These are phyloP conservation scores for Globisporangium abappressorium DNA, from an alignment of 352 stramenopile species.

Conservation along the genomic window DNA sequence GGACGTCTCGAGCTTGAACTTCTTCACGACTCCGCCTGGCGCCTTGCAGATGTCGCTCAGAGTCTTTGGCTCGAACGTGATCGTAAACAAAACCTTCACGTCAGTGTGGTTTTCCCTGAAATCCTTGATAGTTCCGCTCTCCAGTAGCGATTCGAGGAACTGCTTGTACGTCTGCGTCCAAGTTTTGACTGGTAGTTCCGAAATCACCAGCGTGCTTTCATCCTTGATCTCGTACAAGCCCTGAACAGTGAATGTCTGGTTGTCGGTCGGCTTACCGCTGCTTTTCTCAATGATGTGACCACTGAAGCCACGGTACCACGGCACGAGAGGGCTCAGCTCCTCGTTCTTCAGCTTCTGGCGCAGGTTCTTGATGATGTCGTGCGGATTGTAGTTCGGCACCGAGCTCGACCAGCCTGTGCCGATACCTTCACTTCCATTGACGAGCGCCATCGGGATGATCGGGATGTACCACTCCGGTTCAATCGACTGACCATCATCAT, in stretches of 20 bases:
- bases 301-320: slow-evolving; percentile 92
- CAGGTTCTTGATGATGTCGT: slow-evolving; percentile 85
- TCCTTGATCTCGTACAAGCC: slow-evolving; percentile 79
- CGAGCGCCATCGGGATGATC: slow-evolving; percentile 96
- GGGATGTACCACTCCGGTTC: slow-evolving; percentile 93
- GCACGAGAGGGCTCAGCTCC: slow-evolving; percentile 58
- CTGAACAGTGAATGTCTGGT: slow-evolving; percentile 80
- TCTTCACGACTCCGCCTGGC: slow-evolving; percentile 87
- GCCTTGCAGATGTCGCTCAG: slow-evolving; percentile 68
- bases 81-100: slow-evolving; percentile 90
- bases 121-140: slow-evolving; percentile 86
- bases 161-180: slow-evolving; percentile 98
- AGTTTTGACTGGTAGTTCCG: slow-evolving; percentile 93
- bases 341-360: slow-evolving; percentile 62
- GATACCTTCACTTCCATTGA: slow-evolving; percentile 97
- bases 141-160: slow-evolving; percentile 89
- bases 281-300: slow-evolving; percentile 85
- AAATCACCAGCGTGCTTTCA: slow-evolving; percentile 92
- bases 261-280: slow-evolving; percentile 46
- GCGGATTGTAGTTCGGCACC: slow-evolving; percentile 91
- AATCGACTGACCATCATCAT: slow-evolving; percentile 92
- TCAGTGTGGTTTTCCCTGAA: slow-evolving; percentile 94
- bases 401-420: slow-evolving; percentile 95
- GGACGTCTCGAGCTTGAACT: slow-evolving; percentile 94
- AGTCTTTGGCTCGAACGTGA: slow-evolving; percentile 71